A percentile compares a stretch with the other conserved stretches of the same genome.
Conservation (phyloP, 2,329 filamentous ascomycete genomes). For the Ceratocystis lukuohia region DNA sequence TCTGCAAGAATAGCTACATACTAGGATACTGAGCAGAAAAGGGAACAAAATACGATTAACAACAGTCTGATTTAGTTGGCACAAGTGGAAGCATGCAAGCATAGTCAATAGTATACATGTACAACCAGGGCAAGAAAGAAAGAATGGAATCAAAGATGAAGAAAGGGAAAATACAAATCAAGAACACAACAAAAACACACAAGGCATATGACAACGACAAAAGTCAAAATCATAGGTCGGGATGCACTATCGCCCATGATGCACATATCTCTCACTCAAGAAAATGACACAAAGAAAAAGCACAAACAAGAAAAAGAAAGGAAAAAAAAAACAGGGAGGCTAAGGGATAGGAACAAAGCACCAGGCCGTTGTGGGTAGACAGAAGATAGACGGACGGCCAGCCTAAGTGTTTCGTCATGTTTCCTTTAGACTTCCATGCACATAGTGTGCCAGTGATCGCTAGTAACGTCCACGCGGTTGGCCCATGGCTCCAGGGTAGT, state of each 20-base stretch:
- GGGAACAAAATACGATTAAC: not conserved
- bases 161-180: not conserved
- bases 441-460: constrained; percentile 72
- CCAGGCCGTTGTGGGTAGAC: not conserved
- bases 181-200: not conserved
- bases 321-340: not conserved
- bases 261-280: constrained; percentile 16
- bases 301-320: constrained; percentile 17
- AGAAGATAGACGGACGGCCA: not conserved
- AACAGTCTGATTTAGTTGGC: no score
- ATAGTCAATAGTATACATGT: not conserved
- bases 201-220: not conserved
- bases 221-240: constrained; percentile 6
- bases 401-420: not conserved
- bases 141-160: not conserved
- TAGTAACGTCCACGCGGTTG: constrained; percentile 50
- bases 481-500: constrained; percentile 68
- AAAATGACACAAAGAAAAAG: constrained; percentile 14
- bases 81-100: no score
- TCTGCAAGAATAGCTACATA: no score
- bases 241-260: constrained; percentile 16
- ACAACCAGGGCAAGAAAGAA: not conserved
- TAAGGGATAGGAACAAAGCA: not conserved
- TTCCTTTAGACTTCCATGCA: constrained; percentile 61
- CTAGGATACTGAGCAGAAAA: not conserved